Conservation (phyloP, 2,329 filamentous ascomycete genomes). For the Didymella pinodella region DNA sequence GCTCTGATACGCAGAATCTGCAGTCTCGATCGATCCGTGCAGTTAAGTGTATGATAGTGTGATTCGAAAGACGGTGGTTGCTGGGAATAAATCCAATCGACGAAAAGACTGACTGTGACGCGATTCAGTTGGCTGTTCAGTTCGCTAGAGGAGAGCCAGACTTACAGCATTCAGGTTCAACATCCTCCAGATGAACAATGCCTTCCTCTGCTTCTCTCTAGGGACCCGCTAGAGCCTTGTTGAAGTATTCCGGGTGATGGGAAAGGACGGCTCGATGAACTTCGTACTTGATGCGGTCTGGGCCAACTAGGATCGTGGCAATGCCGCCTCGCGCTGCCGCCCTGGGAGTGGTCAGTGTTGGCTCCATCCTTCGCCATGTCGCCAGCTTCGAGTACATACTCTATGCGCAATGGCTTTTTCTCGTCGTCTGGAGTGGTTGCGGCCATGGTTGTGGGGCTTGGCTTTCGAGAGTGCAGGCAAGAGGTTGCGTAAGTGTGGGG, state of each 20-base stretch:
- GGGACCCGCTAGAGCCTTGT: background rate
- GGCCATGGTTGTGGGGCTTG: background rate
- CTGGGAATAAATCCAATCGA: background rate
- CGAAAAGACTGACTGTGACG: background rate
- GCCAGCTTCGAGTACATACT: background rate
- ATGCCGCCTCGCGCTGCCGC: background rate
- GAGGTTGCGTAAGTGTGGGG: background rate
- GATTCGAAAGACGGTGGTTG: background rate
- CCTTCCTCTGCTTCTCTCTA: slow-evolving; percentile 5
- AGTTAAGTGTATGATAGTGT: no score
- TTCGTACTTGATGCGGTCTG: background rate
- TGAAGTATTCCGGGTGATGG: background rate
- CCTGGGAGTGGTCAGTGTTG: background rate
- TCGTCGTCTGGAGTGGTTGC: no score
- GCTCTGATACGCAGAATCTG: background rate
- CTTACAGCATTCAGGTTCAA: background rate
- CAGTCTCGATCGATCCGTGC: no score
- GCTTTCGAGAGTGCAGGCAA: background rate
- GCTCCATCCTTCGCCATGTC: background rate
- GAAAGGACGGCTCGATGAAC: background rate
- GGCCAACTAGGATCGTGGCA: background rate
- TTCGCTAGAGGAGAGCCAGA: background rate
- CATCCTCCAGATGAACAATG: background rate
- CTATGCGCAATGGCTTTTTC: background rate
- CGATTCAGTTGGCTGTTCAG: background rate